Base-by-base conservation (phyloP, 768 basidiomycete genomes). In the Suillus subaureus region DNA sequence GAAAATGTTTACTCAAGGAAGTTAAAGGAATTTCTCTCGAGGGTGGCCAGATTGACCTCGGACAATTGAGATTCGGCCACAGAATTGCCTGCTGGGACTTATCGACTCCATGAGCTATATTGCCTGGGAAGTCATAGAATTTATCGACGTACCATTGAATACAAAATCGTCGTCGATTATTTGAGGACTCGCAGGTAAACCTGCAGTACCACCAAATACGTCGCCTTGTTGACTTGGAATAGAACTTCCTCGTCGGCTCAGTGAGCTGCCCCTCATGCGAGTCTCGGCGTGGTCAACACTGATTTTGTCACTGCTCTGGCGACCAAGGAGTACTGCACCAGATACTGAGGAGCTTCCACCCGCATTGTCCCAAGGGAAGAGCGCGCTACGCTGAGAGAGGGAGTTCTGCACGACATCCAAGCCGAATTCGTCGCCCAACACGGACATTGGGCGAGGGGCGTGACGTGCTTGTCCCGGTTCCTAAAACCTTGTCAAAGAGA, bases 321-420 rank as follows among this genome's bases (percentile, higher is more conserved):
- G 61, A 8, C 69, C 73, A 16, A 73, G 64, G 26, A 76, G 77
- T 42, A 78, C 80, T 21, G 71, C 77, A 31, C 76, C 84, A 39
- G 71, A 69, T 31, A 78, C 79, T 39, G 84, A 87, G 1, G 89
- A 90, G 61, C 88, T 91, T 47, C 80, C 81, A 1, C 88, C 90
- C 6, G 91, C 92, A 73, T 93, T 85, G 71, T 94, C 91, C 92
- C 92, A 94, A 6, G 93, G 92, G 72, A 93, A 93, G 37, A 93
- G 72, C 11, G 89, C 87, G 68, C 87, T 90, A 40, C 83, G 81
- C 70, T 92, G 91, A 23, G 90, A 91, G 49, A 77, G 74, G 39
- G 75, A 74, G 47, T 80, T 79, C 35, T 78, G 73, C 42, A 75
- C 80, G 6, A 82, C 66, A 54, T 84, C 83, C 60, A 85, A 70